Base-by-base conservation (phyloP, 345 rosid genomes). In the Hypericum androsaemum region DNA sequence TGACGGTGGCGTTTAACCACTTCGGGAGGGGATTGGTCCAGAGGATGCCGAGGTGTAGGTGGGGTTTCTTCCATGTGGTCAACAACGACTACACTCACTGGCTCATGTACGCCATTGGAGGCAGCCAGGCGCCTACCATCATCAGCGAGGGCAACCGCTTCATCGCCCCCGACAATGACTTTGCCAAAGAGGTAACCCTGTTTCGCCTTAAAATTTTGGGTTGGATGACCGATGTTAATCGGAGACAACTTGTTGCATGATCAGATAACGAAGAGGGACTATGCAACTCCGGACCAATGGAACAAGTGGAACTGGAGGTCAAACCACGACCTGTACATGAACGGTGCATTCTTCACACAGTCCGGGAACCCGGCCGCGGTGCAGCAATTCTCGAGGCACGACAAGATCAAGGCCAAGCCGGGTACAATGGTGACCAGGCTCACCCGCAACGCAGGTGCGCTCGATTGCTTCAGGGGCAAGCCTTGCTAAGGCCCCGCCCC, bases 81-180 rank as follows among this genome's bases (percentile, higher is more conserved):
- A 51, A 51, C 54, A 51, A 51, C 12, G 54, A 51, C 54, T 51
- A 51, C 54, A 51, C 54, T n/a, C 54, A 51, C 13, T 51, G 54
- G 54, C 54, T 35, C 11, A 51, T 51, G 54, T 51, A 51, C 38
- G 54, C 54, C 54, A 51, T 51, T 6, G 54, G 54, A 35, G 54
- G 54, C 37, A 51, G 54, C 41, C 36, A 51, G 8, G 13, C n/a
- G 0, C 54, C 54, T 37, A 51, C 54, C 14, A 51, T 51, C 41
- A 51, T 51, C 15, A 51, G 54, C 38, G 41, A 51, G 41, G 54
- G 54, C 7, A 51, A 51, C 14, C 54, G 41, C 12, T 51, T 51
- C 54, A 51, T 51, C 10, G 54, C 54, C 12, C 54, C 54, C 3
- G 14, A 10, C 6, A 51, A 36, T 37, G 41, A 1, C 12, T 37